Evolutionary conservation across 2,329 filamentous ascomycete genomes (phyloP), one percentile per base, ranked within the genome.

Genomic region (Magnaporthales sp.): DNA sequence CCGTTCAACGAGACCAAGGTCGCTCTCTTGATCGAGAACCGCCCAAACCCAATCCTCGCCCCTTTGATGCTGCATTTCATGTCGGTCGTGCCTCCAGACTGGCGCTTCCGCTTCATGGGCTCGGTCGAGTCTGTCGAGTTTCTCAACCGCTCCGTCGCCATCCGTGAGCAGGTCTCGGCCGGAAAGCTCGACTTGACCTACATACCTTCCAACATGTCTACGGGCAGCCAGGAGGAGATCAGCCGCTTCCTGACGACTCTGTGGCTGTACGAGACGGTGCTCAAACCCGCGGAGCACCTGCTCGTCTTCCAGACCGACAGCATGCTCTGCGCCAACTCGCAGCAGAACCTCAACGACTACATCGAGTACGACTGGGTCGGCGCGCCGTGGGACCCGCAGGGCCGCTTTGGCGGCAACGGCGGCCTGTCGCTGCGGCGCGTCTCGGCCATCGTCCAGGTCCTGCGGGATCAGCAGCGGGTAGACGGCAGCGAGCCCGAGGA

Each of bases 31-130:
- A 80, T 87, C 68, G 84, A 86, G 72, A 81, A 81, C 73, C 80
- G 84, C 0, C 71, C 80, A 1, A 77, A 78, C 46, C 78, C 83
- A 3, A 75, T 81, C 68, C 79, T 86, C 58, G 83, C 82, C 3
- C 83, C 84, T 1, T 76, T 85, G 54, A 76, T 85, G 73, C 77
- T 86, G 27, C 84, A 86, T 72, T 84, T 86, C 75, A 85, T 85
- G 69, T 77, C 80, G 4, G 82, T 86, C 24, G 80, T 86, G 1
- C 84, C 84, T 4, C 80, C 82, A 1, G 83, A 86, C 75, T 86
- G 84, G 84, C 80, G 79, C 31, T 84, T 85, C 75, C 79, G 80
- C 56, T 85, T 85, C 77, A 83, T 85, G 78, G 83, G 84, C 66
- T 83, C 80, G 15, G 31, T 72, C 26, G 77, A 78, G 64, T 82